Conservation (phyloP, 2,329 filamentous ascomycete genomes). For the Fusarium keratoplasticum region DNA sequence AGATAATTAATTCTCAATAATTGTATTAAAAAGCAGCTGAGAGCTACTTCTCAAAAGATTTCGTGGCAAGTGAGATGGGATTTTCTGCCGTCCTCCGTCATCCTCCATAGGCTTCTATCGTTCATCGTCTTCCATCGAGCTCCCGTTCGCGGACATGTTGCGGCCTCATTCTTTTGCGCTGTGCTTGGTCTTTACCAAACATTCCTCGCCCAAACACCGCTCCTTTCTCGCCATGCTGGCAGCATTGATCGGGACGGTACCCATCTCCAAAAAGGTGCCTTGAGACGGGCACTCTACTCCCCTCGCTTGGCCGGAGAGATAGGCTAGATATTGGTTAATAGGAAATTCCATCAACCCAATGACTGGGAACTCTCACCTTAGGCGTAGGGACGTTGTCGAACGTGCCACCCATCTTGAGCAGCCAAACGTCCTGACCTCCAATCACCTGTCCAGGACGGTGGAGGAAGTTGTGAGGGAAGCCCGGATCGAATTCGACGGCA, state of each 20-base stretch:
- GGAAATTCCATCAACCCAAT: too few relatives aligned
- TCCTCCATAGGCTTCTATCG: not conserved
- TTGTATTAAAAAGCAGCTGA: not conserved
- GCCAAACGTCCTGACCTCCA: slow-evolving; percentile 55
- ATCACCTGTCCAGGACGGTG: slow-evolving; percentile 54
- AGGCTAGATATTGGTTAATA: slow-evolving; percentile 46
- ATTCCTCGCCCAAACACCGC: slow-evolving; percentile 1
- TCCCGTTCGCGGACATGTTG: not conserved
- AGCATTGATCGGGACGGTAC: slow-evolving; percentile 32
- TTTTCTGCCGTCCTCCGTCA: not conserved
- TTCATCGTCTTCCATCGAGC: not conserved
- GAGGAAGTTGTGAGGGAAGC: slow-evolving; percentile 75
- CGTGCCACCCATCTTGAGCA: slow-evolving; percentile 59
- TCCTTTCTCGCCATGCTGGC: slow-evolving; percentile 21
- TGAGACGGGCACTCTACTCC: slow-evolving; percentile 55
- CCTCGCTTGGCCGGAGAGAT: slow-evolving; percentile 55
- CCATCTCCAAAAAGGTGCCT: slow-evolving; percentile 49
- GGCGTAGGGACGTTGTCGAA: slow-evolving; percentile 62
- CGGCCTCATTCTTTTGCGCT: not conserved
- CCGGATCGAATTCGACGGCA: slow-evolving; percentile 70
- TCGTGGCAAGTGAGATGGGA: not conserved
- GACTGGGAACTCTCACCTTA: slow-evolving; percentile 47
- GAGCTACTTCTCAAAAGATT: not conserved
- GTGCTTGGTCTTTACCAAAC: slow-evolving; percentile 4
- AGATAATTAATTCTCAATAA: not conserved